A percentile compares a stretch with the other conserved stretches of the same genome.
Conservation (phyloP, 441 rosid genomes). For the Metrosideros polymorpha region DNA sequence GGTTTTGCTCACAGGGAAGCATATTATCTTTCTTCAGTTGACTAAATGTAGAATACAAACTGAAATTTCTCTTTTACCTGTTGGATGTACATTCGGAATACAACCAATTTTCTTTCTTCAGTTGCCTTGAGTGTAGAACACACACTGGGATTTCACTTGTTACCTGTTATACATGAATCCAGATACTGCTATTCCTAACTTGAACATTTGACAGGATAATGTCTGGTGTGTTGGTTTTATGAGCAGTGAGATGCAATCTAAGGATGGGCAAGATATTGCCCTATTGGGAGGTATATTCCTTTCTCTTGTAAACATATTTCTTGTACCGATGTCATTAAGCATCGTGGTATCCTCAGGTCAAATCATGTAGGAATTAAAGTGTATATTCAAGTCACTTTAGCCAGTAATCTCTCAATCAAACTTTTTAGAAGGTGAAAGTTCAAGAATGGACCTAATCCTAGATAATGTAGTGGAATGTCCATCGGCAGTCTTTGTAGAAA, state of each 20-base stretch:
- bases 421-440: not conserved
- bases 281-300: constrained; percentile 75
- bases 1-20: not conserved
- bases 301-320: not conserved
- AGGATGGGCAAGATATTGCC: constrained; percentile 52
- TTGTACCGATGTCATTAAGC: not conserved
- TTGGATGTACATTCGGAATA: not conserved
- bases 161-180: not conserved
- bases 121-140: not conserved
- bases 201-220: constrained; percentile 37
- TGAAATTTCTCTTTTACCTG: not conserved
- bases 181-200: not conserved
- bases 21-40: not conserved
- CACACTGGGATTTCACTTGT: not conserved
- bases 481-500: not conserved
- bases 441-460: not conserved
- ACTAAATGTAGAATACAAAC: not conserved
- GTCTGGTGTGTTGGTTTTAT: constrained; percentile 93
- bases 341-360: not conserved
- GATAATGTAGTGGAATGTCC: not conserved
- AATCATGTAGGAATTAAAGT: not conserved
- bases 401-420: not conserved
- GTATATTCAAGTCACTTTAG: not conserved
- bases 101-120: not conserved
- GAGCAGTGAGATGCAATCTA: constrained; percentile 51